Evolutionary conservation across 345 rosid genomes (phyloP).

Genomic region (Camelina neglecta): DNA sequence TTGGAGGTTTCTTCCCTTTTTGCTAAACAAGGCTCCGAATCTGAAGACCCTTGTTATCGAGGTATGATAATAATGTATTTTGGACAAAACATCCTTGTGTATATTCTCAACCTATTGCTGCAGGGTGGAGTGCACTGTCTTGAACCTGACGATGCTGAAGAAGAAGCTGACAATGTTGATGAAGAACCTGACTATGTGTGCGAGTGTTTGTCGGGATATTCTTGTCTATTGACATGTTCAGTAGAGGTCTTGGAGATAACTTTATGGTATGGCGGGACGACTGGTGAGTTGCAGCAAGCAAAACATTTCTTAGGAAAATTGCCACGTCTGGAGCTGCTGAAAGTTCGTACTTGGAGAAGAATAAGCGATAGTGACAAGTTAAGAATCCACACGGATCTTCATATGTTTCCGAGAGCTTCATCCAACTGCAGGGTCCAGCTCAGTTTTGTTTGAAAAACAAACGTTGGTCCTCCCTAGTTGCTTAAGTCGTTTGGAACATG

Average conservation of each 20-base stretch:
- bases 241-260: not conserved
- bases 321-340: not conserved
- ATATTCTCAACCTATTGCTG: not conserved
- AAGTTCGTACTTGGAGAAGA: not conserved
- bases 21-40: not conserved
- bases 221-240: not conserved
- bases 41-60: not conserved
- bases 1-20: not conserved
- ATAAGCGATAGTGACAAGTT: too few relatives aligned
- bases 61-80: not conserved
- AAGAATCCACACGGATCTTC: not conserved
- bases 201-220: not conserved
- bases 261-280: not conserved
- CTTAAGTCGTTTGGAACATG: not conserved
- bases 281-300: not conserved
- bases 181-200: not conserved
- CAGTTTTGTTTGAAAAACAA: not conserved
- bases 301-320: constrained; percentile 13
- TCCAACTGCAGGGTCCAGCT: not conserved
- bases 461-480: not conserved
- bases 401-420: not conserved
- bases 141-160: not conserved
- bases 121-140: not conserved
- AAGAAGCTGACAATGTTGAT: not conserved
- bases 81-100: not conserved